Percentiles rank a stretch among this genome's conserved stretches.
Evolutionary conservation across 371 early-diverging fungal species (phyloP).

Genomic region (Ecytonucleospora hepatopenaei): DNA sequence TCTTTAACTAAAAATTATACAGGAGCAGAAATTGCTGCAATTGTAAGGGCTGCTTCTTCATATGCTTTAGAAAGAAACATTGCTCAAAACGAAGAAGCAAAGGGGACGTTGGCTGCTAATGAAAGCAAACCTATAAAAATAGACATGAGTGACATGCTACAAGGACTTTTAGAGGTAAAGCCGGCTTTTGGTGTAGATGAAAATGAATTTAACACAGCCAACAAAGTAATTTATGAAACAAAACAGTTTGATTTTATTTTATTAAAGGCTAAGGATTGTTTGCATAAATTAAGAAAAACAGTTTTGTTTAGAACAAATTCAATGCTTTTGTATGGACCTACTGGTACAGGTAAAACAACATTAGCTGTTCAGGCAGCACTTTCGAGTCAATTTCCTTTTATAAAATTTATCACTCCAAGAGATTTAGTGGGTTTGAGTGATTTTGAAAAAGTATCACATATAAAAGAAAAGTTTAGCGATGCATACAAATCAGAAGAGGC

Average conservation of each 20-base stretch:
- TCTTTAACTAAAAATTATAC: constrained; percentile 88
- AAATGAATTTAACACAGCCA: constrained; percentile 60
- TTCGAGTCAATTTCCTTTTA: constrained; percentile 82
- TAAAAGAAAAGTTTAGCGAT: constrained; percentile 70
- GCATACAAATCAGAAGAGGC: constrained; percentile 88
- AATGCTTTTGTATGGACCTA: constrained; percentile 62
- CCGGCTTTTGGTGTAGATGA: constrained; percentile 92
- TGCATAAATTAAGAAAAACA: constrained; percentile 62
- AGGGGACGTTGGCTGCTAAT: constrained; percentile 6
- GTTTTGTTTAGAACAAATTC: constrained; percentile 70
- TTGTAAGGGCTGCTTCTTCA: constrained; percentile 91
- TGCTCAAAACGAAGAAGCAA: constrained; percentile 19
- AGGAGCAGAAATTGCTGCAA: constrained; percentile 94
- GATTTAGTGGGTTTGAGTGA: constrained; percentile 87
- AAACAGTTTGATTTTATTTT: constrained; percentile 70
- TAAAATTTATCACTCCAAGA: constrained; percentile 89
- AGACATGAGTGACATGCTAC: constrained; percentile 74
- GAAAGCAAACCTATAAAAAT: constrained; percentile 71
- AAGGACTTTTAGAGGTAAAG: constrained; percentile 82
- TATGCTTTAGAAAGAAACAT: constrained; percentile 94
- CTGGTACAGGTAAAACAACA: constrained; percentile 89
- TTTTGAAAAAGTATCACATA: constrained; percentile 72
- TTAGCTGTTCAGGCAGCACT: constrained; percentile 86
- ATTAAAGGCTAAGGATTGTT: constrained; percentile 61
- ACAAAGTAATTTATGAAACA: constrained; percentile 68